Base-by-base conservation (phyloP, 768 basidiomycete genomes). In the Tubosaeta sp. region DNA sequence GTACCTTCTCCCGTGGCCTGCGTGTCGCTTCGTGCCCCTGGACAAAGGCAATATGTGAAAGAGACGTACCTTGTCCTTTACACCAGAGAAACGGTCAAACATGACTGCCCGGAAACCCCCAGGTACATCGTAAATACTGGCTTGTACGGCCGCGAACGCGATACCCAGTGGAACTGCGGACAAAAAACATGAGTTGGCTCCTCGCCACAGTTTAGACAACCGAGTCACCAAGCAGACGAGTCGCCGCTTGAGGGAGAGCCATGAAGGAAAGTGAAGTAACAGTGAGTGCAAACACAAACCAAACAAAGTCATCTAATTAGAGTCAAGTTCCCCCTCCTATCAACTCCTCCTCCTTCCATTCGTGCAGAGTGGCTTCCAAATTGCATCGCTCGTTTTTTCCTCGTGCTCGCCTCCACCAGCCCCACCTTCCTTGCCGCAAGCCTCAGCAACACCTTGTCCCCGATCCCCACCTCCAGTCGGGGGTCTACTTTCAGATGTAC, bases 81-180 rank as follows among this genome's bases (percentile, higher is more conserved):
- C 95, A 64, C 94, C 95, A 43, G 88, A 81, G 68, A 99, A 97
- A 63, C 95, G 80, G 72, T 98, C 95, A 73, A 99, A 98, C 88
- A 98, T 95, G 58, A 99, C 95, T 34, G 95, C 95, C 52, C 89
- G 80, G 72, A 85, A 93, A 39, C 95, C 95, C 60, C 95, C 82
- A 45, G 95, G 95, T 38, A 97, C 94, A 75, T 81, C 79, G 52
- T 82, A 80, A 34, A 81, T 71, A 53, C 81, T 84, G 48, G 81
- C 74, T 62, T 79, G 76, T 43, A 75, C 60, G 22, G 66, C 67
- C 33, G 70, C 76, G 46, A 74, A 63, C 51, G 75, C 75, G 46
- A 70, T 50, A 32, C 82, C 66, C 43, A 74, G 76, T 38, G 67
- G 71, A 42, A 72, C 62, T 71, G 43, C 39, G 26, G 22, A 41